Evolutionary conservation across 2,329 filamentous ascomycete genomes (phyloP), one percentile per base, ranked within the genome.

Genomic region (Epichloe hybrida): DNA sequence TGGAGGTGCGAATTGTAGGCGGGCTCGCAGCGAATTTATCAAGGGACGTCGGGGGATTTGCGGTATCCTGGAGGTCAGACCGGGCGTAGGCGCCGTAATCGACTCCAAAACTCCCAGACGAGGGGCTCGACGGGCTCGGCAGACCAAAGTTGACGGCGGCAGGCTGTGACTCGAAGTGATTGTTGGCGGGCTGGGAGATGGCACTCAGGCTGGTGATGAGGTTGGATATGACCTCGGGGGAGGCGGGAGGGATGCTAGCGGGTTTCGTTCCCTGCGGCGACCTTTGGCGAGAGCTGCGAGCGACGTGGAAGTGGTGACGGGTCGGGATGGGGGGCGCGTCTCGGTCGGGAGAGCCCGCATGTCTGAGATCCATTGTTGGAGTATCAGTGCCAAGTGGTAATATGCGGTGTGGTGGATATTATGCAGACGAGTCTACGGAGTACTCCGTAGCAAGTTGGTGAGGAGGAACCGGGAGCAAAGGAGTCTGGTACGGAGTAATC

Each of bases 1-100:
- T 90, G 35, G 88, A 80, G 35, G 90, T 95, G 56, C 84, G 83
- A 58, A 94, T 78, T 50, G 91, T 78, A 17, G 89, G 88, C 12
- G 88, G 70, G 46, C 72, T 70, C 21, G 80, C 80, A 34, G 80
- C 75, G 43, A 82, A 68, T 50, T 83, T 77, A 66, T 82, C 75
- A 56, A 82, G 66, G 11, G 75, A 71, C 5, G 71, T 58, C 42
- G 59, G 59, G 37, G 37, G 74, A 71, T 77, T 71, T 43, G 70
- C 61, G 12, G 74, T 61, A 17, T 78, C 72, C 49, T 73, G 72
- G 35, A 73, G 68, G 17, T 72, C 69, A 4, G 75, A 70, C 45
- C 75, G 69, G 47, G 75, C 71, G 64, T 79, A 84, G 53, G 80
- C 75, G 53, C 83, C 80, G 74, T 88, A 88, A 62, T 87, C 85